Conservation (phyloP, 345 rosid genomes). For the Kandelia obovata region DNA sequence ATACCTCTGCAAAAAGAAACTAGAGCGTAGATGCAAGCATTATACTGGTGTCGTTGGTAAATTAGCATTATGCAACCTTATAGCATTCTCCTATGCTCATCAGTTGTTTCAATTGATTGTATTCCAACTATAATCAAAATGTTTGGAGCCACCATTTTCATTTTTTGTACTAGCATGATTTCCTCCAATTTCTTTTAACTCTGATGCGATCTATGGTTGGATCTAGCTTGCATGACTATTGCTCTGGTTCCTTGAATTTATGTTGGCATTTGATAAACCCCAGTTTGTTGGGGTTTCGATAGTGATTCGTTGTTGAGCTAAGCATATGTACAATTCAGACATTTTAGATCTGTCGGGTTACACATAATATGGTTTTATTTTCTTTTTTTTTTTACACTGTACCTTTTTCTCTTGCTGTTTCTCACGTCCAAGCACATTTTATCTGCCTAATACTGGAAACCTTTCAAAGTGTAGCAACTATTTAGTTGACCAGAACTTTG, state of each 20-base stretch:
- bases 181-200: too few species aligned
- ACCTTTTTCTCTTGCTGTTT: neutral
- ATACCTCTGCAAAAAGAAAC: conserved; percentile 56
- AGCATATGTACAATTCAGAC: neutral
- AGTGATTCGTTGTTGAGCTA: neutral
- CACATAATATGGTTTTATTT: neutral
- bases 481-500: neutral
- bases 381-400: neutral
- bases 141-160: too few species aligned
- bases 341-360: neutral
- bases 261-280: too few species aligned
- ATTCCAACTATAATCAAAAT: neutral
- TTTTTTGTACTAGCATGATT: too few species aligned
- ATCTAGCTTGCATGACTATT: too few species aligned
- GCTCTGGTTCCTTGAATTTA: too few species aligned
- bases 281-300: too few species aligned
- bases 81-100: neutral
- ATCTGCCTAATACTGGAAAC: neutral
- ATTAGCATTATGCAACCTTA: conserved; percentile 2
- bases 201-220: too few species aligned
- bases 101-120: neutral
- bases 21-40: conserved; percentile 55
- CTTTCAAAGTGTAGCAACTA: neutral
- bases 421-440: neutral
- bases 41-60: conserved; percentile 47